phyloP scores from a whole-genome alignment of 805 yeast genomes.

The Jamesozyma lodderae region DNA sequence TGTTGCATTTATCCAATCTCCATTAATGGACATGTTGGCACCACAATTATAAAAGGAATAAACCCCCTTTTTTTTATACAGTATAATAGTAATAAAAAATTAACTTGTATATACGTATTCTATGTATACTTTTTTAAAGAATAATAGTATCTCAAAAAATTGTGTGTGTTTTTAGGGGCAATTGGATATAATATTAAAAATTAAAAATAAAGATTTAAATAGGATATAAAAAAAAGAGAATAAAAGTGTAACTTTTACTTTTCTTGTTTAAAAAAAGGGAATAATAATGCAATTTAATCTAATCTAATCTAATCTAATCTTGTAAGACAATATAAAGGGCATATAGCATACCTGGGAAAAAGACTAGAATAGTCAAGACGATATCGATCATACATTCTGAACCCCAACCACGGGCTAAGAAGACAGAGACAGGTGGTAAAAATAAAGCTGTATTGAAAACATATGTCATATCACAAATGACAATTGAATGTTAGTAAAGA shows the following conservation, averaged over 20 bases:
- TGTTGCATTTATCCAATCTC: constrained; percentile 66
- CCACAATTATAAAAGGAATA: constrained; percentile 59
- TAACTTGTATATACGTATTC: too few species aligned
- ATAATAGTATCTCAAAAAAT: too few species aligned
- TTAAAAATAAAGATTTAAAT: not conserved
- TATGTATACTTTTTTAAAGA: too few species aligned
- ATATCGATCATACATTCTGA: constrained; percentile 56
- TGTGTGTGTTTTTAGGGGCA: too few species aligned
- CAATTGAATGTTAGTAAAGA: constrained; percentile 3
- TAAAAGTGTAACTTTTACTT: not conserved
- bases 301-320: constrained; percentile 5
- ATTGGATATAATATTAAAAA: too few species aligned
- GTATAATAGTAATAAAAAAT: too few species aligned
- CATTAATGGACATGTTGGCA: constrained; percentile 72
- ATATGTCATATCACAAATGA: not conserved
- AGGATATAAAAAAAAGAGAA: not conserved
- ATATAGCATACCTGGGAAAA: constrained; percentile 74
- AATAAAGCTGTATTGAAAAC: constrained; percentile 38
- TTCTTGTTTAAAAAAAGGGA: not conserved
- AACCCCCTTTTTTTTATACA: too few species aligned
- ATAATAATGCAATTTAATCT: not conserved
- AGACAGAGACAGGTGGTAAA: constrained; percentile 72
- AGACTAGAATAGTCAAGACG: constrained; percentile 37
- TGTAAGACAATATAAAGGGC: constrained; percentile 52
- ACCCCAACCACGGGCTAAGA: constrained; percentile 57